Evolutionary conservation across 495 filamentous ascomycete genomes (phyloP).

Genomic region (Mytilinidion resinicola): DNA sequence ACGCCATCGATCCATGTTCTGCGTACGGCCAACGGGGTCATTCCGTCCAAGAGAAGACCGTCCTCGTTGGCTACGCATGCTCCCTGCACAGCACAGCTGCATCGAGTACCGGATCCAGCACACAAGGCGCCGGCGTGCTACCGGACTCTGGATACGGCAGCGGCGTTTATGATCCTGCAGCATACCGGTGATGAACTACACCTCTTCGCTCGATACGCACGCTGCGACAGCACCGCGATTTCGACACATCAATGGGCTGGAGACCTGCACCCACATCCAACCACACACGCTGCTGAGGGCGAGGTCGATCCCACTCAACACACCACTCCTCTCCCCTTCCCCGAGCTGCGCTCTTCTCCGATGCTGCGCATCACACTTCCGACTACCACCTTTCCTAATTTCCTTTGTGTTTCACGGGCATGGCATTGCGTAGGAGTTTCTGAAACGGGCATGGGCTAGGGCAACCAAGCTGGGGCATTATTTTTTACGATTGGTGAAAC

Average conservation of each 20-base stretch:
- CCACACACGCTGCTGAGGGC: no score
- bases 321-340: constrained; percentile 4
- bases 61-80: constrained; percentile 78
- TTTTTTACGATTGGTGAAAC: no score
- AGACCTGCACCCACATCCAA: no score
- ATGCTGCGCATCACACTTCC: constrained; percentile 1
- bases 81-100: constrained; percentile 49
- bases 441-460: constrained; percentile 7
- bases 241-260: neutral
- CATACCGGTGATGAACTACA: constrained; percentile 11
- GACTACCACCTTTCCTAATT: constrained; percentile 5
- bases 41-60: constrained; percentile 60
- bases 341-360: constrained; percentile 11
- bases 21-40: constrained; percentile 68
- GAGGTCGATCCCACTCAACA: no score
- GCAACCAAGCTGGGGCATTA: neutral
- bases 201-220: neutral
- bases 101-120: constrained; percentile 23
- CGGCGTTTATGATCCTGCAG: constrained; percentile 16
- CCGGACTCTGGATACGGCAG: constrained; percentile 53
- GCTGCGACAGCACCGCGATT: neutral
- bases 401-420: constrained; percentile 7
- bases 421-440: constrained; percentile 12
- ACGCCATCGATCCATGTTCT: constrained; percentile 68
- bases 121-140: constrained; percentile 13